Percentiles rank a stretch among this genome's conserved stretches.
Evolutionary conservation across 2,329 filamentous ascomycete genomes (phyloP).

Genomic region (Davidsoniella australis): DNA sequence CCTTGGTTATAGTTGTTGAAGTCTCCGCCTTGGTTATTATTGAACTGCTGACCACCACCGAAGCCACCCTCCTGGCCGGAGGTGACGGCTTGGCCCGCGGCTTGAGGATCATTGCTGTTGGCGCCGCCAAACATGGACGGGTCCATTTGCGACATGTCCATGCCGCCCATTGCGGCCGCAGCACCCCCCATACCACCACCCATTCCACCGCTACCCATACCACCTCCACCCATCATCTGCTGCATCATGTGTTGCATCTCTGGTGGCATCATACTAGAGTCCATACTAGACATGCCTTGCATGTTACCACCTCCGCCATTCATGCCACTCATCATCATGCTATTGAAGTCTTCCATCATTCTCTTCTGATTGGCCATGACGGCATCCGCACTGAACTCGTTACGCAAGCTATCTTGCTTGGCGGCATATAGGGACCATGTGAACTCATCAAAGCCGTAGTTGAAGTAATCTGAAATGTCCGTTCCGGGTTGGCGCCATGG

Average conservation of each 20-base stretch:
- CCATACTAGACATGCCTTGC: conserved; percentile 33
- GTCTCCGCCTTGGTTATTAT: conserved; percentile 6
- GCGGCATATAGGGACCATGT: conserved; percentile 90
- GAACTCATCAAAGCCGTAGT: conserved; percentile 97
- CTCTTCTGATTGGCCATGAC: conserved; percentile 56
- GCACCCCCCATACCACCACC: conserved; percentile 16
- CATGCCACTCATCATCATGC: conserved; percentile 45
- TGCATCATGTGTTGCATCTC: conserved; percentile 56
- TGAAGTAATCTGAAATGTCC: conserved; percentile 94
- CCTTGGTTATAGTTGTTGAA: conserved; percentile 9
- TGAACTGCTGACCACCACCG: conserved; percentile 9
- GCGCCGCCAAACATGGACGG: conserved; percentile 33
- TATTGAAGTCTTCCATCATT: conserved; percentile 54
- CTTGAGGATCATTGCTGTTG: conserved; percentile 24
- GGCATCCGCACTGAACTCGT: conserved; percentile 53
- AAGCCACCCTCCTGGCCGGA: conserved; percentile 17
- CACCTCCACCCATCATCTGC: conserved; percentile 40
- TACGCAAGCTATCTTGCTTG: conserved; percentile 66
- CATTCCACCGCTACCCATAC: background rate
- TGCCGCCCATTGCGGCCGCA: conserved; percentile 25
- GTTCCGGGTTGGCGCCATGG: conserved; percentile 91
- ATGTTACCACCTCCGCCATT: conserved; percentile 27
- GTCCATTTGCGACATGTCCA: conserved; percentile 52
- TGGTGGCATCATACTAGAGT: conserved; percentile 36
- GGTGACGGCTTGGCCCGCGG: conserved; percentile 13